phyloP scores from a whole-genome alignment of 805 yeast species.

The Teunomyces panamensis region DNA sequence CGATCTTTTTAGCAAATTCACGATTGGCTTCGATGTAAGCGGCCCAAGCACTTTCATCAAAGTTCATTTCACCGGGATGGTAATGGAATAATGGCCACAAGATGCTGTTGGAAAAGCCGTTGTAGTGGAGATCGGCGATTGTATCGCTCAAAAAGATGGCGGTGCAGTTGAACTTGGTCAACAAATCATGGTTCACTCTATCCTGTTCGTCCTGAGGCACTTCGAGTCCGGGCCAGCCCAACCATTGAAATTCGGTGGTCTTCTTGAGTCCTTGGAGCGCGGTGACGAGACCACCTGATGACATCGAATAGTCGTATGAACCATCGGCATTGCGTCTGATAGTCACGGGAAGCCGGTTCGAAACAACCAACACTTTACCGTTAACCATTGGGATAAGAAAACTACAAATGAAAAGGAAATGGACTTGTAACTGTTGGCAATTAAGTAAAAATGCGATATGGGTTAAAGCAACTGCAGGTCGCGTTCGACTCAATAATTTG shows the following conservation, averaged over 20 bases:
- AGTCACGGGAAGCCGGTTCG: constrained; percentile 94
- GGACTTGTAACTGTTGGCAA: no score
- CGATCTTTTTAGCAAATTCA: constrained; percentile 72
- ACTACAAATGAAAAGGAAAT: neutral
- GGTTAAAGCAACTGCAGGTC: no score
- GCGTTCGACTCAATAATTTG: no score
- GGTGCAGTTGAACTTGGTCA: constrained; percentile 77
- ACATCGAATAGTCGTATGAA: constrained; percentile 79
- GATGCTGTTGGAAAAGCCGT: constrained; percentile 92
- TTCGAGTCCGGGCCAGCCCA: constrained; percentile 94
- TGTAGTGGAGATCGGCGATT: constrained; percentile 92
- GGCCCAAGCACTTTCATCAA: constrained; percentile 97
- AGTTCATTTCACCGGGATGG: constrained; percentile 98
- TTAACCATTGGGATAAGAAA: constrained; percentile 8
- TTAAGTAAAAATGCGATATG: no score
- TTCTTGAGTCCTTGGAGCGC: constrained; percentile 91
- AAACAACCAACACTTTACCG: constrained; percentile 87
- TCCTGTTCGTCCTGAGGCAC: constrained; percentile 74
- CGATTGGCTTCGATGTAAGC: constrained; percentile 93
- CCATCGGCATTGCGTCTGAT: constrained; percentile 64
- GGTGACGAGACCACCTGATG: constrained; percentile 96
- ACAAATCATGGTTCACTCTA: constrained; percentile 65
- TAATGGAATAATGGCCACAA: constrained; percentile 98
- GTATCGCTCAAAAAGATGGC: constrained; percentile 88
- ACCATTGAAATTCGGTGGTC: constrained; percentile 86